These are phyloP conservation scores for Colletotrichum sp. DNA, from an alignment of 2,329 filamentous ascomycete species.

Conservation along the genomic window DNA sequence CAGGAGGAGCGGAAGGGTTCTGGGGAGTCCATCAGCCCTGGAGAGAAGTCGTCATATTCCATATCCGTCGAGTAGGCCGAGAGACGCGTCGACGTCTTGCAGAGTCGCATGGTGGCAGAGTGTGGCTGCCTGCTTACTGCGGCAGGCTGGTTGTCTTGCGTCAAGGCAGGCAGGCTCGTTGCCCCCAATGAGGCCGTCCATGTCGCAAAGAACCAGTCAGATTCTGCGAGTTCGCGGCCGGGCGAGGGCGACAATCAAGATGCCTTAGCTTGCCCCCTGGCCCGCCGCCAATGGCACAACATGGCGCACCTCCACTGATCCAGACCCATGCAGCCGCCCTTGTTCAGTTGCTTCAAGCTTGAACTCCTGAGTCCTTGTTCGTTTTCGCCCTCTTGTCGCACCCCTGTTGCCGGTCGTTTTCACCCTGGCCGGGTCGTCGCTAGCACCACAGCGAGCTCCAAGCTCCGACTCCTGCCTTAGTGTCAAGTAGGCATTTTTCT, in stretches of 20 bases:
- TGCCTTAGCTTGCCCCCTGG: constrained; percentile 8
- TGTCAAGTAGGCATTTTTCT: background rate
- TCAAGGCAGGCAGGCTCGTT: background rate
- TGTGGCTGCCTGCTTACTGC: background rate
- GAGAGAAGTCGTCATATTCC: constrained; percentile 11
- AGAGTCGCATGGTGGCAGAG: background rate
- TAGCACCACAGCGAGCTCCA: constrained; percentile 16
- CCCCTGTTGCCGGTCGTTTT: constrained; percentile 12
- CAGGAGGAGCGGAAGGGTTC: constrained; percentile 3
- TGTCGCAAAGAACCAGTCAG: background rate
- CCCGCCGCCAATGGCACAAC: constrained; percentile 21
- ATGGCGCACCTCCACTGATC: constrained; percentile 19
- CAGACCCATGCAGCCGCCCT: constrained; percentile 18
- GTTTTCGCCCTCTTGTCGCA: constrained; percentile 3
- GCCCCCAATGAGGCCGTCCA: constrained; percentile 9
- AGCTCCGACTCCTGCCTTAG: constrained; percentile 7
- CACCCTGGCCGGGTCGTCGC: constrained; percentile 9
- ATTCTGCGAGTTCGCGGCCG: background rate
- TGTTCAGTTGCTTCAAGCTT: constrained; percentile 17
- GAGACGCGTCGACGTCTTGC: constrained; percentile 1
- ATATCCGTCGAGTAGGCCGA: background rate
- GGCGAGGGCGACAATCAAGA: constrained; percentile 19
- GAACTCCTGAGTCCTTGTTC: background rate
- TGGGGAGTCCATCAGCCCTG: background rate
- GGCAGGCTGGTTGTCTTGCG: background rate